Percentiles rank a stretch among this genome's conserved stretches.
phyloP scores from a whole-genome alignment of 2,329 filamentous ascomycete genomes.

The Chrysoporthe cubensis region DNA sequence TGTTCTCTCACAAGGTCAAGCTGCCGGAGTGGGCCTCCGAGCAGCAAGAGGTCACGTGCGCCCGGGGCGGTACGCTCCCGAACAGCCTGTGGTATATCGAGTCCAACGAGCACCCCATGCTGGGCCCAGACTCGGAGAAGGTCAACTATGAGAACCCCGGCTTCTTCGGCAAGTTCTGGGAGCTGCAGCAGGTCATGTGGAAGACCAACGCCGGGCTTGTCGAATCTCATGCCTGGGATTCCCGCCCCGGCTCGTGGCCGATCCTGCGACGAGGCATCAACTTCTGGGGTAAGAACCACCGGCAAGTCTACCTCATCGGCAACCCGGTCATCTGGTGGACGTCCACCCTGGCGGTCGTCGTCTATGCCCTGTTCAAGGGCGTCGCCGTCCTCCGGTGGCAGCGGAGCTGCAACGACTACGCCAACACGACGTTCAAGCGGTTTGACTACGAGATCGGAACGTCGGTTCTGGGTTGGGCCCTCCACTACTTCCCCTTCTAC shows the following conservation, averaged over 20 bases:
- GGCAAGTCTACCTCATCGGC: constrained; percentile 94
- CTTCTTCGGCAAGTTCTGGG: constrained; percentile 97
- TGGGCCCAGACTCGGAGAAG: constrained; percentile 79
- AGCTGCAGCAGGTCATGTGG: constrained; percentile 99
- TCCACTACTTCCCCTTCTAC: constrained; percentile 99
- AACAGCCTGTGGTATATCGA: constrained; percentile 99
- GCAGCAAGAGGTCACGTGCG: constrained; percentile 99
- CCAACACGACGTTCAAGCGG: constrained; percentile 82
- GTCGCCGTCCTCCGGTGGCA: constrained; percentile 92
- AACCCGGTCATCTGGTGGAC: constrained; percentile 96
- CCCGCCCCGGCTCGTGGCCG: constrained; percentile 90
- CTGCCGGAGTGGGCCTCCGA: constrained; percentile 97
- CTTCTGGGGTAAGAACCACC: constrained; percentile 95
- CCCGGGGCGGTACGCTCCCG: constrained; percentile 84
- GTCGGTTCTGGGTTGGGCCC: constrained; percentile 88
- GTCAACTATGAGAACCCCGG: constrained; percentile 95
- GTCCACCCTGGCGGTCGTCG: constrained; percentile 74
- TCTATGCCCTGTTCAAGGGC: constrained; percentile 85
- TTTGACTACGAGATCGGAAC: constrained; percentile 97
- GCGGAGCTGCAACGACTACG: constrained; percentile 86
- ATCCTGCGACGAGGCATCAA: constrained; percentile 93
- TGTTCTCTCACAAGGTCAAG: constrained; percentile 99
- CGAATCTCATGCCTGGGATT: constrained; percentile 98
- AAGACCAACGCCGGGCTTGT: constrained; percentile 94
- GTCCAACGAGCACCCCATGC: constrained; percentile 80